These are phyloP conservation scores for Lonicera japonica DNA, from an alignment of 129 eudicot species.

Conservation along the genomic window DNA sequence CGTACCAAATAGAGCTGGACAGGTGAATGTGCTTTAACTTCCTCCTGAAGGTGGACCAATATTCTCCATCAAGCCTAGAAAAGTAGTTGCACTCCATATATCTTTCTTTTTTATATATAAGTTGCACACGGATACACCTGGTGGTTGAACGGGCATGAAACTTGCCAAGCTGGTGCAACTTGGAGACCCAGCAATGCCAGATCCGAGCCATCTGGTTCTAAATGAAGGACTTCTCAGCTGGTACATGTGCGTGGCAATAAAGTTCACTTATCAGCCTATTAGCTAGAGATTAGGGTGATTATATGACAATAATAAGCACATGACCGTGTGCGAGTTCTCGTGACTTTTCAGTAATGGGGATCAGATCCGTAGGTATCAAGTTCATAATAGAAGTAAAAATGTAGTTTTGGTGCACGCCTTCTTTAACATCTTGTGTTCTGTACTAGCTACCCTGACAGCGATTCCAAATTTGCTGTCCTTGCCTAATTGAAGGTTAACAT, in stretches of 20 bases:
- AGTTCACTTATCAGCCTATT: neutral
- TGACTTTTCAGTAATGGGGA: neutral
- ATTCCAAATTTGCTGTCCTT: neutral
- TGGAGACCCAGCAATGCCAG: slow-evolving; percentile 9
- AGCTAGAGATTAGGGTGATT: neutral
- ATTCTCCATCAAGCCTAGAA: neutral
- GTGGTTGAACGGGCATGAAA: neutral
- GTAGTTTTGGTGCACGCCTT: neutral
- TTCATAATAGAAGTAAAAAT: neutral
- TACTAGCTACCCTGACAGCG: neutral
- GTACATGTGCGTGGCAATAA: neutral
- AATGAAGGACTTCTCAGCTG: neutral
- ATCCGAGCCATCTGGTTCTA: slow-evolving; percentile 8
- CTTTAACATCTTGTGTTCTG: neutral
- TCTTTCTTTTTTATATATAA: no score
- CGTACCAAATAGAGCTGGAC: neutral
- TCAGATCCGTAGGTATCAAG: neutral
- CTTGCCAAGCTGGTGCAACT: neutral
- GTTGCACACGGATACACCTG: no score
- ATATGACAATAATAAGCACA: neutral
- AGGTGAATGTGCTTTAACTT: neutral
- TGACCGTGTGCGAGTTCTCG: neutral
- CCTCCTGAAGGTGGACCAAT: neutral
- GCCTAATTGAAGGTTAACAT: no score
- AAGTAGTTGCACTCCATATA: no score